Percentiles rank a stretch among this genome's conserved stretches.
Conservation (phyloP, 177 flowering plant genomes). For the Vitis hybrid region DNA sequence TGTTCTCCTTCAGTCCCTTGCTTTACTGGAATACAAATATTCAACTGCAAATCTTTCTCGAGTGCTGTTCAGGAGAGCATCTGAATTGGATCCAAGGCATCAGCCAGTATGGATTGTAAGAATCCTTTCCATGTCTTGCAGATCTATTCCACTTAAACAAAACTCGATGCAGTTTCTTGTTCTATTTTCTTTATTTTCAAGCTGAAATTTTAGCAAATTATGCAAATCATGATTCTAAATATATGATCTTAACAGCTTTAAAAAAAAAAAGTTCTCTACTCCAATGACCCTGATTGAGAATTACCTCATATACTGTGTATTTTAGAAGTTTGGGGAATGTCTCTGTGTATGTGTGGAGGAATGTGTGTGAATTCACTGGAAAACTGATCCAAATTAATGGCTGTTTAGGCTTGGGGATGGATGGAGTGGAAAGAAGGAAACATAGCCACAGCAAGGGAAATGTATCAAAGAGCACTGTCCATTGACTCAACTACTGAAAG, state of each 20-base stretch:
- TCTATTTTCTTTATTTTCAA: background rate
- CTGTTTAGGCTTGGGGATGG: constrained; percentile 96
- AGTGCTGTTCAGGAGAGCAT: constrained; percentile 72
- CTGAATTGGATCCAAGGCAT: constrained; percentile 82
- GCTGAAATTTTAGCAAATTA: too few relatives aligned
- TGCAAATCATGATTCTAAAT: too few relatives aligned
- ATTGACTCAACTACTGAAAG: constrained; percentile 74
- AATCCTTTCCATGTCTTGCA: background rate
- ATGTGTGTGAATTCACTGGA: background rate
- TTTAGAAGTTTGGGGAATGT: too few relatives aligned
- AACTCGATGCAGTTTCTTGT: background rate
- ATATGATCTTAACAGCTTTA: too few relatives aligned
- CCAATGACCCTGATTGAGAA: too few relatives aligned
- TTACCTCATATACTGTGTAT: too few relatives aligned
- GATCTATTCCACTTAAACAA: background rate
- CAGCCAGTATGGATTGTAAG: constrained; percentile 96
- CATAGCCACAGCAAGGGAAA: constrained; percentile 68
- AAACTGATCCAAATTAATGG: background rate
- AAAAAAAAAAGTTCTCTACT: too few relatives aligned
- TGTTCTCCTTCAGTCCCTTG: constrained; percentile 95
- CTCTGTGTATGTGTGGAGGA: too few relatives aligned
- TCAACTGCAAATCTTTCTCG: constrained; percentile 85
- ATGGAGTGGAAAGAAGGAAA: constrained; percentile 99
- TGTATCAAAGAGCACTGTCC: constrained; percentile 77
- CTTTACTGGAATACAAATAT: constrained; percentile 79